Percentiles rank a stretch among this genome's conserved stretches.
Evolutionary conservation across 2,329 filamentous ascomycete genomes (phyloP).

Genomic region (Colletotrichum eleusines): DNA sequence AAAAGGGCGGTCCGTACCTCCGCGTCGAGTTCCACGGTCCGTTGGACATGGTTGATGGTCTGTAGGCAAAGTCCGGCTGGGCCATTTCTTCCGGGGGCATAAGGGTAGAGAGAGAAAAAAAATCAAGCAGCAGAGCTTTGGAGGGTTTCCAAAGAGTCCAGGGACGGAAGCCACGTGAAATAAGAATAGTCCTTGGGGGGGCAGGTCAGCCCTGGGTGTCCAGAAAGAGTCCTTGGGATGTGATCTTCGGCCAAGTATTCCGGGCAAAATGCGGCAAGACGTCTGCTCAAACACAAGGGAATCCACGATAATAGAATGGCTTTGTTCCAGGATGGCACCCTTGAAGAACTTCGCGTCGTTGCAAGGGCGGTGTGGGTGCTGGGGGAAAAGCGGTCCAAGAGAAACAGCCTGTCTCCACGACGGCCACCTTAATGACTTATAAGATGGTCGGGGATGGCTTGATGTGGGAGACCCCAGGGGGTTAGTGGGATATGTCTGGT

Average conservation of each 20-base stretch:
- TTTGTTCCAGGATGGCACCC: slow-evolving; percentile 42
- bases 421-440: slow-evolving; percentile 39
- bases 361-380: slow-evolving; percentile 42
- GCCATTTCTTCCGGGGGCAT: slow-evolving; percentile 59
- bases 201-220: slow-evolving; percentile 41
- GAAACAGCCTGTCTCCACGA: slow-evolving; percentile 43
- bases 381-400: slow-evolving; percentile 41
- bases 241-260: slow-evolving; percentile 41
- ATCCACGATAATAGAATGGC: slow-evolving; percentile 42
- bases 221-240: slow-evolving; percentile 39
- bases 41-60: slow-evolving; percentile 58
- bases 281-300: slow-evolving; percentile 43
- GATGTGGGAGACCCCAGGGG: slow-evolving; percentile 38
- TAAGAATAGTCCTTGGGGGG: slow-evolving; percentile 42
- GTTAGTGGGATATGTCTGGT: slow-evolving; percentile 42
- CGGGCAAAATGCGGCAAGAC: slow-evolving; percentile 40
- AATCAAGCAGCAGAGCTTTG: slow-evolving; percentile 37
- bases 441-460: slow-evolving; percentile 35
- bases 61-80: slow-evolving; percentile 62
- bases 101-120: slow-evolving; percentile 43
- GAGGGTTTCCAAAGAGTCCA: slow-evolving; percentile 28
- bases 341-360: slow-evolving; percentile 40
- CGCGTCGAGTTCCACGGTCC: slow-evolving; percentile 64
- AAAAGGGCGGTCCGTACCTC: slow-evolving; percentile 60
- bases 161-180: slow-evolving; percentile 41